Base-by-base conservation (phyloP, 495 filamentous ascomycete species). In the Tuber aestivum region DNA sequence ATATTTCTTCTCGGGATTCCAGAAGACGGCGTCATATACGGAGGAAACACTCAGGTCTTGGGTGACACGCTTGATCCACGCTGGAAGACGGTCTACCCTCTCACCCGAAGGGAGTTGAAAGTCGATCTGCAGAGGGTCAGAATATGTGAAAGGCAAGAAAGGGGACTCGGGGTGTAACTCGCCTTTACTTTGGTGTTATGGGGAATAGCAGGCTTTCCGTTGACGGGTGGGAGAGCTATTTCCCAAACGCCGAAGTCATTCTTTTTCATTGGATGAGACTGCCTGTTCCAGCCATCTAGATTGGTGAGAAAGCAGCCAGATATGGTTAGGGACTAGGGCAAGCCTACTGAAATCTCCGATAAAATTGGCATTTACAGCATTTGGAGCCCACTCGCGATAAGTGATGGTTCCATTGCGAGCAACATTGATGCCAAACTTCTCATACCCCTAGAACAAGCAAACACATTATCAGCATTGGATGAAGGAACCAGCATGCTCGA, bases 121-220 rank as follows among this genome's bases (percentile, higher is more conserved):
- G 20, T 93, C 92, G 72, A 97, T 92, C 94, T 97, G 77, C 10
- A 72, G 42, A 42, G 71, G 23, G 72, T 84, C 38, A 85, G 72
- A 12, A 74, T 83, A 70, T 79, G 73, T 56, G n/a, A 70, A 72
- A 71, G 71, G 35, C 69, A 32, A 40, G 69, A 40, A 40, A 61
- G 72, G 20, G 41, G 44, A 45, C 41, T 76, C n/a, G 69, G 70
- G 23, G 72, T 70, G 69, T 61, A 74, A 73, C 68, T 76, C 35
- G 94, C 94, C 90, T 98, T 99, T 84, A 98, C 86, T 86, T 97
- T 98, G 77, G 93, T 94, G 68, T 95, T 92, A 84, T 99, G 95
- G 41, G 92, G 90, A 83, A 99, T 96, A 10, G 91, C 91, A 35
- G 93, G 88, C 45, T 89, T 86, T 42, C 93, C 93, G 80, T 92